These are phyloP conservation scores for Tetrapisispora phaffii DNA, from an alignment of 805 yeast genomes.

Conservation along the genomic window DNA sequence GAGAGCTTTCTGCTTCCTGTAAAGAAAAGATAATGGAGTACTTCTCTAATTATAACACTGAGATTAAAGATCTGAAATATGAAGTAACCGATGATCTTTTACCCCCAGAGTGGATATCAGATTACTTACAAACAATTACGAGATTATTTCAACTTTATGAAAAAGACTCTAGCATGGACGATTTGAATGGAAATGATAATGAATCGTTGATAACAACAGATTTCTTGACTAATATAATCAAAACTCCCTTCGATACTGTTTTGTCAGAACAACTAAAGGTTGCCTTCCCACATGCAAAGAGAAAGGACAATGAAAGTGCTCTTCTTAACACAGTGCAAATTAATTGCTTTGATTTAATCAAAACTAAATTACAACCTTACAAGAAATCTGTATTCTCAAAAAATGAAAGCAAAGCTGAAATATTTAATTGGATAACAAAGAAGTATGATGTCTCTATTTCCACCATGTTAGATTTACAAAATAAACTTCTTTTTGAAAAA, in stretches of 20 bases:
- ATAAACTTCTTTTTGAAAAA: conserved; percentile 37
- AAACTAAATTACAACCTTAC: conserved; percentile 39
- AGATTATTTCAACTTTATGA: conserved; percentile 53
- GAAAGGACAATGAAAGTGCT: conserved; percentile 17
- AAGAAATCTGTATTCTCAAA: conserved; percentile 25
- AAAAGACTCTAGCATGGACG: conserved; percentile 14
- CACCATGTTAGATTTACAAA: conserved; percentile 37
- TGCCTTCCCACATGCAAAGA: conserved; percentile 25
- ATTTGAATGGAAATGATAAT: conserved; percentile 23
- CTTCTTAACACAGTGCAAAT: conserved; percentile 35
- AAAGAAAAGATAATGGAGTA: conserved; percentile 15
- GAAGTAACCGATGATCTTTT: conserved; percentile 42
- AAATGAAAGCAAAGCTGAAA: conserved; percentile 20
- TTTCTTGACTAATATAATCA: conserved; percentile 36
- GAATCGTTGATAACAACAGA: conserved; percentile 31
- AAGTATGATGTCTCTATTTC: conserved; percentile 24
- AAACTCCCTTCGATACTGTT: conserved; percentile 29
- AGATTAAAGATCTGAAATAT: conserved; percentile 15
- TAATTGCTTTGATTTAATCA: conserved; percentile 55
- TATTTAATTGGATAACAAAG: conserved; percentile 21
- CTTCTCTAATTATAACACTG: conserved; percentile 16
- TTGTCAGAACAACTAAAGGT: conserved; percentile 21
- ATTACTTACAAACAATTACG: conserved; percentile 38
- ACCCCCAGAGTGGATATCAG: conserved; percentile 77
- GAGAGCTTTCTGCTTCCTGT: conserved; percentile 12